Evolutionary conservation across 2,329 filamentous ascomycete species (phyloP), one percentile per base, ranked within the genome.

Genomic region (Fusarium sp.): DNA sequence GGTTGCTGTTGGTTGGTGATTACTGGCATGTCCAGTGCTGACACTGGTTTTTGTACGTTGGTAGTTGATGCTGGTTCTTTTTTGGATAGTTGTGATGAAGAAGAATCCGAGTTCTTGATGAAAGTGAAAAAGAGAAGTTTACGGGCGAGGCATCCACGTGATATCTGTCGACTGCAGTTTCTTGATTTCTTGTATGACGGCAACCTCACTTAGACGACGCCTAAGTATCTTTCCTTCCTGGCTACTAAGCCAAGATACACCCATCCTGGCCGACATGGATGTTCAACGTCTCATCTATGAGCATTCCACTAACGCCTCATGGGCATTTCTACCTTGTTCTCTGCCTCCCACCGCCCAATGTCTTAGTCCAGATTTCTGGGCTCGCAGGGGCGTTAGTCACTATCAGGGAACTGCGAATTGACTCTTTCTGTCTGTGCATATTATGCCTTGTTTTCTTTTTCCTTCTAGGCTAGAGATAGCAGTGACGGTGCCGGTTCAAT

Each of bases 1-100:
- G 25, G 35, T 58, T 45, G 47, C 28, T 54, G 51, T 53, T 58
- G 44, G 61, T 45, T 39, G 36, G 24, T 51, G 28, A 41, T 38
- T 47, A 22, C 7, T 34, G 24, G 26, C 39, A 36, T 19, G 32
- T 25, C 45, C 28, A 42, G n/a, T 25, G 32, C 28, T 15, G 24
- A 29, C 19, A 29, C 19, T 59, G 36, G 3, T 19, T 32, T 19
- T n/a, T 45, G 35, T n/a, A 13, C 39, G 34, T 44, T 39, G 12
- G 26, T 29, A 35, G 31, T 44, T 32, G 31, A 12, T 13, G 11
- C 6, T 4, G 29, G 36, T 48, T 38, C 45, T 35, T 36, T 32
- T n/a, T 25, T 7, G 12, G 15, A 28, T 15, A 24, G 38, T 32
- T 32, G 29, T 53, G 31, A 25, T 49, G 34, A 49, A 32, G 43